Evolutionary conservation across 495 filamentous ascomycete species (phyloP), one percentile per base, ranked within the genome.

Genomic region (Podospora sp.): DNA sequence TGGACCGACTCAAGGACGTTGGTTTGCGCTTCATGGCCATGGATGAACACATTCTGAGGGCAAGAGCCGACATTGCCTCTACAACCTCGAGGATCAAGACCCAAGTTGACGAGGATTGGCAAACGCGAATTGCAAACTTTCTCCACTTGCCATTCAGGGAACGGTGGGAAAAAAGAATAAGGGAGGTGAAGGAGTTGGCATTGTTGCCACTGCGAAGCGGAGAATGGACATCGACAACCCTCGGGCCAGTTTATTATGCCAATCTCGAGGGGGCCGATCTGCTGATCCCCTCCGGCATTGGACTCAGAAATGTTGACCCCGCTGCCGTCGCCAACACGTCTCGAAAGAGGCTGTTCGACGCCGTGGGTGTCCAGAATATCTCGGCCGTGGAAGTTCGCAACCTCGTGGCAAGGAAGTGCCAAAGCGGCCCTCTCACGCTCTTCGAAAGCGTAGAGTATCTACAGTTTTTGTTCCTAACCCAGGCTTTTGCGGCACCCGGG

Each of bases 271-370:
- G 65, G 0, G 63, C 52, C 12, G 52, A 55, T 55, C 22, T 75
- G 14, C 22, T 25, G 11, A 74, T 81, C 33, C 79, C 78, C 21
- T 46, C 65, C 5, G 76, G 68, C 27, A 12, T 72, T 16, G 65
- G 50, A 18, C 9, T 72, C 25, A 52, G 52, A 18, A 64, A 80
- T 4, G 50, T 76, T 9, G 25, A 65, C 16, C 60, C 69, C 2
- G n/a, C 22, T 20, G 57, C 55, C 4, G 71, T 70, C 16, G 40
- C 61, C 9, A 71, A 70, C 33, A n/a, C 36, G 0, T 53, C 69
- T 2, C 67, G 79, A 27, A 71, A 56, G 36, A 4, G 18, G n/a
- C 50, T 81, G 0, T 79, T 81, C 60, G 46, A 12, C 16, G 5
- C 70, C 6, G 51, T 81, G 8, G 77, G 77, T 2, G 72, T 72